Evolutionary conservation across 352 stramenopile species (phyloP).

Genomic region (Plasmopara viticola): DNA sequence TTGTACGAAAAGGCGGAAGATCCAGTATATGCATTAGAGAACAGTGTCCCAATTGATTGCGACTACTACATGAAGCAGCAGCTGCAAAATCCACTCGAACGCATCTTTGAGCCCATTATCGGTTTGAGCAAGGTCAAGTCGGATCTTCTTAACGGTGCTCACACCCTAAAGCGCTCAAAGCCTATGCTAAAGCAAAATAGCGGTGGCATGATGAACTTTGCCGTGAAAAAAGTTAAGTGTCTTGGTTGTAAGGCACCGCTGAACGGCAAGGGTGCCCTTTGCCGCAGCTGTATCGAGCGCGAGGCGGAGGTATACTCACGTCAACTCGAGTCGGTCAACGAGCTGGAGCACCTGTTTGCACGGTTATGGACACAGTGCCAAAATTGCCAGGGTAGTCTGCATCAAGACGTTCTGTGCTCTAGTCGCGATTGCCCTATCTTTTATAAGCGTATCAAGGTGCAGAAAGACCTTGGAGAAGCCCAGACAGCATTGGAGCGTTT

Average conservation of each 20-base stretch:
- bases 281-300: slow-evolving; percentile 89
- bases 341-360: slow-evolving; percentile 92
- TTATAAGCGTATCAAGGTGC: slow-evolving; percentile 99
- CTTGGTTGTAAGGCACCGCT: slow-evolving; percentile 95
- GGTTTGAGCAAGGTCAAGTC: slow-evolving; percentile 88
- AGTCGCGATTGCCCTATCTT: slow-evolving; percentile 98
- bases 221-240: slow-evolving; percentile 96
- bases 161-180: slow-evolving; percentile 97
- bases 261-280: slow-evolving; percentile 87
- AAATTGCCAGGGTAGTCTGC: slow-evolving; percentile 96
- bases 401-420: slow-evolving; percentile 94
- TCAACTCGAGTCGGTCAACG: slow-evolving; percentile 90
- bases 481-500: slow-evolving; percentile 95
- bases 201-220: slow-evolving; percentile 98
- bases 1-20: slow-evolving; percentile 98
- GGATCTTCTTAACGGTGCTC: slow-evolving; percentile 93
- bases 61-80: slow-evolving; percentile 99
- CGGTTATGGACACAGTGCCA: slow-evolving; percentile 98
- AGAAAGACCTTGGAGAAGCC: slow-evolving; percentile 95
- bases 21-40: slow-evolving; percentile 97
- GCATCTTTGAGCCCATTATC: slow-evolving; percentile 99
- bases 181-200: slow-evolving; percentile 92
- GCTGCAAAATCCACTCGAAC: slow-evolving; percentile 95
- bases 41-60: slow-evolving; percentile 98
- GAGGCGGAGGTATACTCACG: slow-evolving; percentile 94